phyloP scores from a whole-genome alignment of 2,329 filamentous ascomycete genomes.

The Aciculosporium take region DNA sequence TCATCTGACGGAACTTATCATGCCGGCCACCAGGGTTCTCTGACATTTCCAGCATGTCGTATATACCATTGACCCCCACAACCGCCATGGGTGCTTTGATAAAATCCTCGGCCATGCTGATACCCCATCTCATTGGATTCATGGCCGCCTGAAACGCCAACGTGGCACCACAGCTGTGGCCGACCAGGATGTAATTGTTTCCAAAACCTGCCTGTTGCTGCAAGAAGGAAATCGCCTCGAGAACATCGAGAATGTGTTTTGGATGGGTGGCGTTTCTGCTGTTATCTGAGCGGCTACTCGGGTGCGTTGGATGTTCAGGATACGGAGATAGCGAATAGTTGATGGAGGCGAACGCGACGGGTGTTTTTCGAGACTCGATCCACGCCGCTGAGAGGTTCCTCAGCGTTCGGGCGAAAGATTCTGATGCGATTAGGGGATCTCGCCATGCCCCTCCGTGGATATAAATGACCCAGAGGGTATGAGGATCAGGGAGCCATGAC shows the following conservation, averaged over 20 bases:
- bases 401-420: slow-evolving; percentile 4
- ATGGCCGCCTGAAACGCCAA: slow-evolving; percentile 32
- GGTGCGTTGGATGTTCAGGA: slow-evolving; percentile 4
- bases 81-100: slow-evolving; percentile 18
- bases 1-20: slow-evolving; percentile 16
- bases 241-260: slow-evolving; percentile 38
- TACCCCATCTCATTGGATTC: slow-evolving; percentile 8
- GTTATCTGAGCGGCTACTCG: slow-evolving; percentile 1
- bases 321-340: slow-evolving; percentile 6
- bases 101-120: slow-evolving; percentile 6
- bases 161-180: slow-evolving; percentile 44
- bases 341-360: slow-evolving; percentile 6
- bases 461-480: slow-evolving; percentile 10
- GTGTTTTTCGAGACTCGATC: slow-evolving; percentile 2
- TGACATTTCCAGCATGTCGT: slow-evolving; percentile 24
- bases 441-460: slow-evolving; percentile 16
- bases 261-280: slow-evolving; percentile 34
- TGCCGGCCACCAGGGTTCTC: slow-evolving; percentile 21
- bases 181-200: slow-evolving; percentile 34
- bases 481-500: slow-evolving; percentile 4
- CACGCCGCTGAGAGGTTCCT: slow-evolving; percentile 2
- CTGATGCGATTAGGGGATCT: slow-evolving; percentile 12
- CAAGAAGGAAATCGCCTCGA: slow-evolving; percentile 30
- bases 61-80: slow-evolving; percentile 37
- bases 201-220: slow-evolving; percentile 26